Evolutionary conservation across 164 flowering plant genomes (phyloP), one percentile per base, ranked within the genome.

Genomic region (Dillenia turbinata): DNA sequence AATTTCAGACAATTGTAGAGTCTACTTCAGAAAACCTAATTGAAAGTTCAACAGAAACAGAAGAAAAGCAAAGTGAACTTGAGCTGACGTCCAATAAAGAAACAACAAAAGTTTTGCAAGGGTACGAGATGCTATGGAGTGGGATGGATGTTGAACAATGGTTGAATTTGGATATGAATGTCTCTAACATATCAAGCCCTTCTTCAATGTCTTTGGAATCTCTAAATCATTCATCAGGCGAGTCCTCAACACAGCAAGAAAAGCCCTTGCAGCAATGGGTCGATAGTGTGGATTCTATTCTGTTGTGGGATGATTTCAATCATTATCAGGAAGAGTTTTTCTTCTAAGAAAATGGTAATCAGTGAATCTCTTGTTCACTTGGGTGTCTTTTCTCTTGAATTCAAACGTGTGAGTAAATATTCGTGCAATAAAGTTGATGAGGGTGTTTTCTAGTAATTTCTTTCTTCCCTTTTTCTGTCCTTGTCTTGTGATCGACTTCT

Each of bases 291-390:
- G 83, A 85, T 63, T 79, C 84, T 43, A 12, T 77, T 8, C 70
- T 82, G 22, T 68, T 78, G 52, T 88, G 86, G 86, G 78, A 85
- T 72, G 69, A 66, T 3, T 67, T 79, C 54, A n/a, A n/a, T n/a
- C 68, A 71, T 73, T 52, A 61, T 57, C 62, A 74, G 1, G 81
- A 78, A 46, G 83, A 82, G 12, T 56, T 69, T 19, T 72, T 77
- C 59, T 63, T 72, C 60, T 65, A 67, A 57, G 57, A 66, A 54
- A 71, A 76, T 60, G n/a, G n/a, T n/a, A n/a, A n/a, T n/a, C n/a
- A n/a, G n/a, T n/a, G n/a, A n/a, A n/a, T n/a, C n/a, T n/a, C n/a
- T n/a, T n/a, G n/a, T n/a, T n/a, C n/a, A n/a, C n/a, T n/a, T n/a
- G n/a, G n/a, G n/a, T n/a, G n/a, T n/a, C n/a, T n/a, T n/a, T n/a